These are phyloP conservation scores for Trichoderma cornu-damae DNA, from an alignment of 2,329 filamentous ascomycete species.

Conservation along the genomic window DNA sequence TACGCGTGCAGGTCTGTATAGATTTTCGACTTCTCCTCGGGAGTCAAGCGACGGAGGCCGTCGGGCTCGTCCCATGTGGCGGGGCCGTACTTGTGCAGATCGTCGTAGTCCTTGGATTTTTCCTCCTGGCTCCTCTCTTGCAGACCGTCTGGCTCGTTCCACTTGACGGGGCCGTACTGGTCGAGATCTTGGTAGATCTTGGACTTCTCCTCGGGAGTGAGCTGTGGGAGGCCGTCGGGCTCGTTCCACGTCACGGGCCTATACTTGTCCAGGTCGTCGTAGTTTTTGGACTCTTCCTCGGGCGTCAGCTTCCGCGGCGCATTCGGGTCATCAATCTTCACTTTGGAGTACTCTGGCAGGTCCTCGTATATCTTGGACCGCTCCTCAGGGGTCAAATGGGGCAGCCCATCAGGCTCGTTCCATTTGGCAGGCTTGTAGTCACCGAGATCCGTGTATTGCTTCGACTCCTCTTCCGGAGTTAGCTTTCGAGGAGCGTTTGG, in stretches of 20 bases:
- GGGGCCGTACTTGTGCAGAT: slow-evolving; percentile 38
- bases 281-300: slow-evolving; percentile 34
- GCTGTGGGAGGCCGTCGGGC: slow-evolving; percentile 29
- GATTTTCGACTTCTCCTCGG: slow-evolving; percentile 29
- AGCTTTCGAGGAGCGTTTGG: slow-evolving; percentile 31
- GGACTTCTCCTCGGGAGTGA: slow-evolving; percentile 32
- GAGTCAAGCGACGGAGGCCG: slow-evolving; percentile 28
- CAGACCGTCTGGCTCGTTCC: slow-evolving; percentile 32
- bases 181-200: slow-evolving; percentile 36
- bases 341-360: slow-evolving; percentile 32
- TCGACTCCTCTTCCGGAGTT: slow-evolving; percentile 30
- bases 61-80: slow-evolving; percentile 30
- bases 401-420: slow-evolving; percentile 30
- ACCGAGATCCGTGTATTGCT: slow-evolving; percentile 33
- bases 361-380: slow-evolving; percentile 32
- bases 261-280: slow-evolving; percentile 39
- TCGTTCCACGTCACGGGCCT: slow-evolving; percentile 32
- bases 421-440: slow-evolving; percentile 31
- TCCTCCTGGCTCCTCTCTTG: slow-evolving; percentile 31
- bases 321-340: slow-evolving; percentile 29
- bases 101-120: slow-evolving; percentile 36
- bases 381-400: slow-evolving; percentile 28
- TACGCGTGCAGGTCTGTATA: slow-evolving; percentile 37
- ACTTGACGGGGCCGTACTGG: slow-evolving; percentile 29
- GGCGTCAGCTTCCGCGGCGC: slow-evolving; percentile 26